Evolutionary conservation across 2,329 filamentous ascomycete genomes (phyloP).

Genomic region (Conoideocrella luteorostrata): DNA sequence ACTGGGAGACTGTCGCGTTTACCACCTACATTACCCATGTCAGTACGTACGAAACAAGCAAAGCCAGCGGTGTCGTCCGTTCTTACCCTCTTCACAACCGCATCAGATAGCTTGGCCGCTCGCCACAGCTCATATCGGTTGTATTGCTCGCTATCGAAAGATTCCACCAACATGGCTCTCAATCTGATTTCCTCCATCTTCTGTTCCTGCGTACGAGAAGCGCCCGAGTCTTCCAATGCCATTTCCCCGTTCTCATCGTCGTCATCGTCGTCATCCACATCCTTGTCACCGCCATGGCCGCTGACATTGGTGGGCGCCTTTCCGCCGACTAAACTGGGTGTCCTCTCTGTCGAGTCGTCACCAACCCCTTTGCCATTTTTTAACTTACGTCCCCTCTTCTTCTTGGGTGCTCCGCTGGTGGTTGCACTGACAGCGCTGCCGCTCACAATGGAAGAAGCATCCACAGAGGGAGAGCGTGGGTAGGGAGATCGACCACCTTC

Average conservation of each 20-base stretch:
- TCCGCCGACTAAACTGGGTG: slow-evolving; percentile 36
- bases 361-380: slow-evolving; percentile 49
- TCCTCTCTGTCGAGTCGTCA: slow-evolving; percentile 33
- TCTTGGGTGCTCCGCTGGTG: slow-evolving; percentile 37
- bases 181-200: slow-evolving; percentile 55
- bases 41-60: background rate
- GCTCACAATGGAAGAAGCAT: slow-evolving; percentile 53
- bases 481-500: slow-evolving; percentile 46
- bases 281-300: slow-evolving; percentile 38
- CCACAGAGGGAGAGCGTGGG: slow-evolving; percentile 59
- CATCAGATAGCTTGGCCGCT: slow-evolving; percentile 60
- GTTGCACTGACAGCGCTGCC: slow-evolving; percentile 50
- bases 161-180: slow-evolving; percentile 54
- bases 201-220: slow-evolving; percentile 60
- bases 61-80: background rate
- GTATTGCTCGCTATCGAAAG: slow-evolving; percentile 61
- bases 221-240: slow-evolving; percentile 51
- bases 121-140: slow-evolving; percentile 66
- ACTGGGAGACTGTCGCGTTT: slow-evolving; percentile 75
- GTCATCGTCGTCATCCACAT: slow-evolving; percentile 50
- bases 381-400: slow-evolving; percentile 57
- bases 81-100: slow-evolving; percentile 60
- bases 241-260: slow-evolving; percentile 52
- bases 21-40: slow-evolving; percentile 46
- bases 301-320: slow-evolving; percentile 37